A percentile compares a stretch with the other conserved stretches of the same genome.
These are phyloP conservation scores for Neonectria punicea DNA, from an alignment of 2,329 filamentous ascomycete species.

Conservation along the genomic window DNA sequence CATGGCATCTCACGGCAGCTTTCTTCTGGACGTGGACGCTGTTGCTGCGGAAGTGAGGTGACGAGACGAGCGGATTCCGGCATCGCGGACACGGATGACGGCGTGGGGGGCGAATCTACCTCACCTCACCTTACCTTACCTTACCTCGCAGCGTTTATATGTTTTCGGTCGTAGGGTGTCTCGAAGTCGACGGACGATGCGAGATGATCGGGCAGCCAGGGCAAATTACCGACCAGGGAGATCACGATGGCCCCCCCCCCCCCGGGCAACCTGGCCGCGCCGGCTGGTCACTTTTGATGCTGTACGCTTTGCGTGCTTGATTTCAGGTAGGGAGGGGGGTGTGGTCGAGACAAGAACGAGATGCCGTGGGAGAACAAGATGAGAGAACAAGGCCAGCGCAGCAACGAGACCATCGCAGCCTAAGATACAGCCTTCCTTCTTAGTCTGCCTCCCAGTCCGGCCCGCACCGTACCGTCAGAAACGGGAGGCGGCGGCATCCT, in stretches of 20 bases:
- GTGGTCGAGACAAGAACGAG: not conserved
- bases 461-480: slow-evolving; percentile 16
- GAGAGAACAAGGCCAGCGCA: slow-evolving; percentile 14
- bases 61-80: slow-evolving; percentile 2
- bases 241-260: not conserved
- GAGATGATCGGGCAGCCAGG: slow-evolving; percentile 24
- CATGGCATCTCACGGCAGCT: not conserved
- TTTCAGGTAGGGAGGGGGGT: not conserved
- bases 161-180: not conserved
- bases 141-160: no score
- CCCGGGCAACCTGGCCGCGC: slow-evolving; percentile 1
- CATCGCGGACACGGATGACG: slow-evolving; percentile 1
- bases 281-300: slow-evolving; percentile 7
- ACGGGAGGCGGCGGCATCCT: slow-evolving; percentile 9
- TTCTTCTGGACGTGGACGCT: not conserved
- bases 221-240: slow-evolving; percentile 5
- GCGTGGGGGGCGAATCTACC: not conserved
- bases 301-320: not conserved
- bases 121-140: no score
- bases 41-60: slow-evolving; percentile 10
- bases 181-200: slow-evolving; percentile 2
- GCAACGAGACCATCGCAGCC: not conserved
- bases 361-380: slow-evolving; percentile 11
- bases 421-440: not conserved
- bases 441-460: slow-evolving; percentile 6